Evolutionary conservation across 1,284 basidiomycete genomes (phyloP).

Genomic region (Cutaneotrichosporon sp.): DNA sequence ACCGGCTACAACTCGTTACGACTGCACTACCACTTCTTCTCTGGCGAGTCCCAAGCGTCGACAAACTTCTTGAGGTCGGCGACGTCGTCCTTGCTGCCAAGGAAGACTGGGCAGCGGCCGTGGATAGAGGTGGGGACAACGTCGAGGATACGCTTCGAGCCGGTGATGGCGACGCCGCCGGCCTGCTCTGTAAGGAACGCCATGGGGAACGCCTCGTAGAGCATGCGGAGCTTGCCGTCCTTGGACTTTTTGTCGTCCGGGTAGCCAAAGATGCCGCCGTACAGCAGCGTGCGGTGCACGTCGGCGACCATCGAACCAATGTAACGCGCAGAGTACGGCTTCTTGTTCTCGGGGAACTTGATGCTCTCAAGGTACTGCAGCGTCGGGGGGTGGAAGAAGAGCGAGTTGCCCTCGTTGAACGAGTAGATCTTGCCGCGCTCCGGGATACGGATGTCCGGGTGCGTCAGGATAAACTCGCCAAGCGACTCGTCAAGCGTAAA

Average conservation of each 20-base stretch:
- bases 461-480: conserved; percentile 98
- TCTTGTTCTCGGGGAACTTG: conserved; percentile 72
- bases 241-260: conserved; percentile 98
- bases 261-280: conserved; percentile 98
- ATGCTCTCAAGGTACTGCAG: conserved; percentile 86
- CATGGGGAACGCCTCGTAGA: conserved; percentile 99
- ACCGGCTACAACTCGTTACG: conserved; percentile 1
- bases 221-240: conserved; percentile 80
- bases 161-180: conserved; percentile 93
- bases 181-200: conserved; percentile 92
- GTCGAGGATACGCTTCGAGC: conserved; percentile 85
- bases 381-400: conserved; percentile 87
- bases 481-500: conserved; percentile 94
- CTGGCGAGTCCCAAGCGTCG: conserved; percentile 45
- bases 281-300: conserved; percentile 83
- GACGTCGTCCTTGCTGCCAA: conserved; percentile 93
- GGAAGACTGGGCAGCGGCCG: conserved; percentile 87
- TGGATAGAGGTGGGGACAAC: conserved; percentile 85
- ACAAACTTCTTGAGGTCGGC: conserved; percentile 82
- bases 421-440: conserved; percentile 97
- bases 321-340: conserved; percentile 87
- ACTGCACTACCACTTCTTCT: conserved; percentile 43
- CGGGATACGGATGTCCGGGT: conserved; percentile 93
- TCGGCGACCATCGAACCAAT: conserved; percentile 93
- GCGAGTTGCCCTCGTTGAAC: conserved; percentile 97